Conservation (phyloP, 441 rosid genomes). For the Raphanus hybrid region DNA sequence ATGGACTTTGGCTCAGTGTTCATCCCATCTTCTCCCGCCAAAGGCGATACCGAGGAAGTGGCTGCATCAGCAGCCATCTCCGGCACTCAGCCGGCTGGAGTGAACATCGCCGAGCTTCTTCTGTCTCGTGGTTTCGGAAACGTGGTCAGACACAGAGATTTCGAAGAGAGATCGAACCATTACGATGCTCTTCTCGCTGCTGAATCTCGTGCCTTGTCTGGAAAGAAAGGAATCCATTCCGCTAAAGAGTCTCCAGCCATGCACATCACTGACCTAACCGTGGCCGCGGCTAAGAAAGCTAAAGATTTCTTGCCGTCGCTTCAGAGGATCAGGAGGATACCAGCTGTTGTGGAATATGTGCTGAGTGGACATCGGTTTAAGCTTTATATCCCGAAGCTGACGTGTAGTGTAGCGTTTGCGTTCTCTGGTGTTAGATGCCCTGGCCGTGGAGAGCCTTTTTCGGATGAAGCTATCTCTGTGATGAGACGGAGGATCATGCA, state of each 20-base stretch:
- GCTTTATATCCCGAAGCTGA: constrained; percentile 81
- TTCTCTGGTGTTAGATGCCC: constrained; percentile 96
- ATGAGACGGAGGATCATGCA: constrained; percentile 93
- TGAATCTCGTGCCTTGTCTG: constrained; percentile 70
- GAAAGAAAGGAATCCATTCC: constrained; percentile 77
- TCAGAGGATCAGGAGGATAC: constrained; percentile 63
- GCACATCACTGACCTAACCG: constrained; percentile 75
- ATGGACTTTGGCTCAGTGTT: constrained; percentile 97
- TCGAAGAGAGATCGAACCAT: constrained; percentile 88
- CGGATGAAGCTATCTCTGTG: constrained; percentile 85
- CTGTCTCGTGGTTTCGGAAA: constrained; percentile 73
- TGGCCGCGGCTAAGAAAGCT: constrained; percentile 73
- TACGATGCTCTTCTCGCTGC: constrained; percentile 88
- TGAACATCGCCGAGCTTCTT: constrained; percentile 77
- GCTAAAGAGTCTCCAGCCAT: constrained; percentile 64
- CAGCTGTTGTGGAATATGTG: constrained; percentile 90
- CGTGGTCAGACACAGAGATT: constrained; percentile 79
- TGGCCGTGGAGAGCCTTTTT: constrained; percentile 80
- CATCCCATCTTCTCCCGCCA: constrained; percentile 64
- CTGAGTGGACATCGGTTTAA: constrained; percentile 95
- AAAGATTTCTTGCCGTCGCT: constrained; percentile 82
- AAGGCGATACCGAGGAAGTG: constrained; percentile 63
- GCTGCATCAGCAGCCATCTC: constrained; percentile 42
- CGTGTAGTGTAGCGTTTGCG: constrained; percentile 88
- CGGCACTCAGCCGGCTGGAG: constrained; percentile 62